Conservation (phyloP, 2,329 filamentous ascomycete genomes). For the Arthrobotrys pseudoclavata region DNA sequence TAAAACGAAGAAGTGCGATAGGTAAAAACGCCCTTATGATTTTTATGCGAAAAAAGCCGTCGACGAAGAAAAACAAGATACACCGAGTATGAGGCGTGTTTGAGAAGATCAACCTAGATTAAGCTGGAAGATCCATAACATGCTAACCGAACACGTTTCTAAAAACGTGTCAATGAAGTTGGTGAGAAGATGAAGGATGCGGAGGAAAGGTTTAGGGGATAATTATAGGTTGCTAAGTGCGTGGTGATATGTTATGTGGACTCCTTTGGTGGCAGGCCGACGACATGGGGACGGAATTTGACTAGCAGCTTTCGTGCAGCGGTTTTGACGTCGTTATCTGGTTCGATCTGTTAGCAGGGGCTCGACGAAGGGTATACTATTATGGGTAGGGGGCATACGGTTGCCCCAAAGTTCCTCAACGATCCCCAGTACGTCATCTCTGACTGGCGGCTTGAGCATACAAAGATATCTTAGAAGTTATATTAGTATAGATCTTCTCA, state of each 20-base stretch:
- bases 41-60: slow-evolving; percentile 61
- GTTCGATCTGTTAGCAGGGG: slow-evolving; percentile 17
- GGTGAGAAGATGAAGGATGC: background rate
- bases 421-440: slow-evolving; percentile 75
- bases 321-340: slow-evolving; percentile 58
- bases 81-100: slow-evolving; percentile 1
- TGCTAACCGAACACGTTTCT: background rate
- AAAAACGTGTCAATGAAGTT: slow-evolving; percentile 7
- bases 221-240: background rate
- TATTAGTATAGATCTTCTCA: background rate
- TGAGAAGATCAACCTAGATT: background rate
- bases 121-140: background rate
- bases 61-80: slow-evolving; percentile 20
- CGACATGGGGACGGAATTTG: slow-evolving; percentile 53
- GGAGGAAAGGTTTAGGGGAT: background rate
- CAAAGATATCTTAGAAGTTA: slow-evolving; percentile 67
- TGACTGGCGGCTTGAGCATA: slow-evolving; percentile 76
- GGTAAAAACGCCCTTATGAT: slow-evolving; percentile 67
- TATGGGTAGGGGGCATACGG: slow-evolving; percentile 69
- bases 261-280: slow-evolving; percentile 51
- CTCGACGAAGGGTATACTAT: background rate
- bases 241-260: slow-evolving; percentile 11
- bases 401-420: slow-evolving; percentile 77
- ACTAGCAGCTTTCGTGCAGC: slow-evolving; percentile 53
- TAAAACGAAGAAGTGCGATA: slow-evolving; percentile 14